Base-by-base conservation (phyloP, 495 filamentous ascomycete genomes). In the Penicillium coffeae region DNA sequence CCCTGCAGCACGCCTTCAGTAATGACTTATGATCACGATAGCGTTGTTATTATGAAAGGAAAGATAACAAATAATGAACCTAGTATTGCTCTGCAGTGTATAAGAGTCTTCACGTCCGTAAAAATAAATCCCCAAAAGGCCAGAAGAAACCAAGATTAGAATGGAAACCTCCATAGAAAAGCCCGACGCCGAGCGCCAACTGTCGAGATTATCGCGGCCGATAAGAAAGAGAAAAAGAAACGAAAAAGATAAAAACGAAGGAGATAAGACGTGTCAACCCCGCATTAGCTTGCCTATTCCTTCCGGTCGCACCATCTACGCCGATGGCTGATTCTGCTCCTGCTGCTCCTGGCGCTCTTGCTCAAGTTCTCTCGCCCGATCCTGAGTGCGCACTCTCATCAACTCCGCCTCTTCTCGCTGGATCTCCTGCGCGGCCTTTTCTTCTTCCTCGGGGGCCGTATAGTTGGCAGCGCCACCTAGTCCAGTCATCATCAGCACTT, bases 401-500 rank as follows among this genome's bases (percentile, higher is more conserved):
- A 74, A 54, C 33, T 65, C 60, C 22, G 62, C 66, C 45, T 69
- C 69, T 50, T 71, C 59, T 47, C 65, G 54, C 39, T 61, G 58
- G 25, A 30, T 46, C 43, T 51, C 47, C 20, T 55, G 51, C 18
- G 48, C 65, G 21, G 38, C 52, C 49, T 68, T 62, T 47, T 74
- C 69, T 48, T 71, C 70, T 47, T 70, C 68, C 3, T 58, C 22
- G 1, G 64, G 50, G 20, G 72, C 70, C 44, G 71, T 68, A 32
- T 69, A 73, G 7, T 75, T 75, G 18, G 72, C 72, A 14, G 58
- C 70, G 20, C 72, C 72, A 42, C 72, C 72, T 75, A 21, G 20
- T 16, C 8, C 12, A 2, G 2, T 22, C n/a, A 42, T n/a, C 6
- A 21, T 54, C 45, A 54, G 41, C 22, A 13, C 27, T 19, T 34